Conservation (phyloP, 225 moss, liverwort and hornwort genomes). For the Climacium dendroides region DNA sequence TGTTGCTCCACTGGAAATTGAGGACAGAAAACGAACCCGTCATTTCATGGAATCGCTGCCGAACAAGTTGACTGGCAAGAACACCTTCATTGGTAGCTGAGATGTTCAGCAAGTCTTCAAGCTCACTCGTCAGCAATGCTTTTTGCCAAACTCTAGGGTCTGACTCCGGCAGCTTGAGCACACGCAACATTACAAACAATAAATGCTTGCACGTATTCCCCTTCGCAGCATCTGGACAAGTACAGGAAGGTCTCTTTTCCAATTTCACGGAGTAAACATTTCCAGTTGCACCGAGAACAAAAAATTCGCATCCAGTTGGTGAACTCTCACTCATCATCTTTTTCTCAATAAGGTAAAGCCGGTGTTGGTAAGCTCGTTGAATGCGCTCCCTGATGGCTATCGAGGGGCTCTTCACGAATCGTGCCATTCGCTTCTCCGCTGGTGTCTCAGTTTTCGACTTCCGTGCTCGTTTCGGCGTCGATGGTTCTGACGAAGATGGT, state of each 20-base stretch:
- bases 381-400: slow-evolving; percentile 31
- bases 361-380: slow-evolving; percentile 40
- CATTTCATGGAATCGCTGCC: slow-evolving; percentile 52
- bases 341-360: slow-evolving; percentile 44
- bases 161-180: slow-evolving; percentile 48
- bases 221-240: slow-evolving; percentile 68
- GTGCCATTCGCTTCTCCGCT: slow-evolving; percentile 27
- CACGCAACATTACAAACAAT: slow-evolving; percentile 79
- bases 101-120: slow-evolving; percentile 41
- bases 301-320: slow-evolving; percentile 38
- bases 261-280: slow-evolving; percentile 70
- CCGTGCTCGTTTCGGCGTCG: slow-evolving; percentile 21
- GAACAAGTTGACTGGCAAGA: slow-evolving; percentile 57
- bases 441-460: slow-evolving; percentile 2
- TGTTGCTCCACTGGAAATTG: background rate
- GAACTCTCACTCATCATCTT: slow-evolving; percentile 12
- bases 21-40: slow-evolving; percentile 3
- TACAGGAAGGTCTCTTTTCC: slow-evolving; percentile 40
- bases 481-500: slow-evolving; percentile 5
- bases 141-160: slow-evolving; percentile 80
- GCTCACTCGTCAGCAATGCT: slow-evolving; percentile 51
- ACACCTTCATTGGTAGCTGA: slow-evolving; percentile 43
- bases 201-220: slow-evolving; percentile 63
- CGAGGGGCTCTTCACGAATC: slow-evolving; percentile 19
- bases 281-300: slow-evolving; percentile 62